Percentiles rank a stretch among this genome's conserved stretches.
Conservation (phyloP, 2,329 filamentous ascomycete genomes). For the Beauveria australis region DNA sequence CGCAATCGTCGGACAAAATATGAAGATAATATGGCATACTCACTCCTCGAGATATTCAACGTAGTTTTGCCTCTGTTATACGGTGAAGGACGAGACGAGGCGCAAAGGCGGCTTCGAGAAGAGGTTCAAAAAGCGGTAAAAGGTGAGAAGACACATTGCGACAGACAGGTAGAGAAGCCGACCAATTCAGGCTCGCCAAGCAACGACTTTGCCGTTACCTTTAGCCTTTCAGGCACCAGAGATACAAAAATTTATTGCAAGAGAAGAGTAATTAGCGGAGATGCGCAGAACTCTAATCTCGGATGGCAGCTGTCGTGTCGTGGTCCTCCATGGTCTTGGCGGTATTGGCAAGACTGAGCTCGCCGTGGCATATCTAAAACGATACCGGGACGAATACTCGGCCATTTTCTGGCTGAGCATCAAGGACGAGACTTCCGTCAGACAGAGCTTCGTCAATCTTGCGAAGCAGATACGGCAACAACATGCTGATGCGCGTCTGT, state of each 20-base stretch:
- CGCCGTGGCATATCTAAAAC: slow-evolving; percentile 26
- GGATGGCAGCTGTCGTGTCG: slow-evolving; percentile 12
- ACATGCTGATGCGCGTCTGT: slow-evolving; percentile 17
- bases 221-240: no score
- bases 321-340: slow-evolving; percentile 31
- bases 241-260: slow-evolving; percentile 13
- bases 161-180: no score
- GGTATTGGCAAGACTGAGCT: slow-evolving; percentile 39
- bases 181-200: no score
- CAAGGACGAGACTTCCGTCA: slow-evolving; percentile 27
- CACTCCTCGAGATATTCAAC: slow-evolving; percentile 19
- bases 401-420: slow-evolving; percentile 36
- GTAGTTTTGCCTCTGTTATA: slow-evolving; percentile 22
- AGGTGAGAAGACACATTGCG: no score
- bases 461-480: slow-evolving; percentile 21
- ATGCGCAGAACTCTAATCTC: slow-evolving; percentile 11
- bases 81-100: slow-evolving; percentile 15
- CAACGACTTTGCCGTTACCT: no score
- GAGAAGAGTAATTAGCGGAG: slow-evolving; percentile 14
- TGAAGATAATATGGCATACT: slow-evolving; percentile 19
- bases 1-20: slow-evolving; percentile 14
- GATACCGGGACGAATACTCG: slow-evolving; percentile 27
- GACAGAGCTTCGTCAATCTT: slow-evolving; percentile 24
- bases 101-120: slow-evolving; percentile 15
- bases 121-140: neutral